Conservation (phyloP, 1,284 basidiomycete genomes). For the Leccinum griseonigrum region DNA sequence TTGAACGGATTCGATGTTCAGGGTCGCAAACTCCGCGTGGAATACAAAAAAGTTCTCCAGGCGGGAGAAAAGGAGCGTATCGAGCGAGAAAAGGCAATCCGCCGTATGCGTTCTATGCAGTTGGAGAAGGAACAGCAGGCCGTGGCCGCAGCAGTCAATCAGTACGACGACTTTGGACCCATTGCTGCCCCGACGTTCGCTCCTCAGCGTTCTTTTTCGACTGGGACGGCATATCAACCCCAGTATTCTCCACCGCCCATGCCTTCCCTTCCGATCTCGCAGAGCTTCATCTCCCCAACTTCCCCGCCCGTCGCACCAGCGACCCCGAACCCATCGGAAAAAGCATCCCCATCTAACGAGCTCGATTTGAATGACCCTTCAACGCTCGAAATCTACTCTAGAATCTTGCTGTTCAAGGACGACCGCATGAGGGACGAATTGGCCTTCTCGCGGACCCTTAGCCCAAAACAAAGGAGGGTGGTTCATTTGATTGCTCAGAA, state of each 20-base stretch:
- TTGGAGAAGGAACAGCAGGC: conserved; percentile 74
- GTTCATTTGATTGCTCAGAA: conserved; percentile 97
- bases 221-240: conserved; percentile 53
- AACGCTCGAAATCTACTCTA: conserved; percentile 95
- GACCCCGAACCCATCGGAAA: conserved; percentile 59
- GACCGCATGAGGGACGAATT: conserved; percentile 98
- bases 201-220: conserved; percentile 62
- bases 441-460: conserved; percentile 86
- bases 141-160: conserved; percentile 22
- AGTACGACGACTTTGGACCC: conserved; percentile 66
- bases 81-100: conserved; percentile 97
- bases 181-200: conserved; percentile 50
- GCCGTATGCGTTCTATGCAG: conserved; percentile 96
- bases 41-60: conserved; percentile 99
- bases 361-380: conserved; percentile 96
- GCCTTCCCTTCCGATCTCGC: conserved; percentile 57
- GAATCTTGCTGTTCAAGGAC: conserved; percentile 96
- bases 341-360: conserved; percentile 56
- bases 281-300: conserved; percentile 49
- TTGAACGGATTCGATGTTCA: conserved; percentile 95
- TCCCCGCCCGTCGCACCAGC: conserved; percentile 49
- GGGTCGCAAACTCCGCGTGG: conserved; percentile 97
- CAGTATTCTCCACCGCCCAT: conserved; percentile 61
- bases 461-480: conserved; percentile 83
- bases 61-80: conserved; percentile 99